Evolutionary conservation across 371 early-diverging fungal genomes (phyloP).

Genomic region (Mucor saturninus): DNA sequence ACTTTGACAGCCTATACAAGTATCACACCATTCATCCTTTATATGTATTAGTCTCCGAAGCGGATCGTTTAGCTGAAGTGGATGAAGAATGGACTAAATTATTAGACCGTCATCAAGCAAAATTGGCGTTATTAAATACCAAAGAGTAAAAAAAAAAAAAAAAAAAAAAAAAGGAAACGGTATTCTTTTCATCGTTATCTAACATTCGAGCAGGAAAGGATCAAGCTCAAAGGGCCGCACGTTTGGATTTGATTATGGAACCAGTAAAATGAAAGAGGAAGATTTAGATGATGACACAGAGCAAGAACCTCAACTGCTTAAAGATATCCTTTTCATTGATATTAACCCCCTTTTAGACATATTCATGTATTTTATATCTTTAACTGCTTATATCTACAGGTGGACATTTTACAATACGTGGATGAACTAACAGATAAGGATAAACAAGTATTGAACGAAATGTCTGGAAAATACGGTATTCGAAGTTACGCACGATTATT

Average conservation of each 20-base stretch:
- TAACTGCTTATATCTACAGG: conserved; percentile 34
- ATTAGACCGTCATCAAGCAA: conserved; percentile 57
- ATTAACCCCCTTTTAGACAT: background rate
- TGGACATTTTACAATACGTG: conserved; percentile 52
- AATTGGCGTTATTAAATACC: conserved; percentile 43
- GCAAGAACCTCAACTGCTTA: conserved; percentile 41
- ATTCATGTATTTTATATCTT: conserved; percentile 11
- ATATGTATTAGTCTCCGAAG: conserved; percentile 37
- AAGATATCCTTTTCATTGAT: conserved; percentile 46
- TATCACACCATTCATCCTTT: background rate
- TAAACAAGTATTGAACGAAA: conserved; percentile 40
- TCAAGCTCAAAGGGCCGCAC: conserved; percentile 8
- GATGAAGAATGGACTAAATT: conserved; percentile 61
- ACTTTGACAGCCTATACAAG: background rate
- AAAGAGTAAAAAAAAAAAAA: conserved; percentile 22
- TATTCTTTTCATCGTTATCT: too few relatives aligned
- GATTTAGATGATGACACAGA: conserved; percentile 28
- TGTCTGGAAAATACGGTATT: conserved; percentile 53
- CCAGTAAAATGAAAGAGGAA: conserved; percentile 18
- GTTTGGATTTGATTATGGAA: conserved; percentile 54
- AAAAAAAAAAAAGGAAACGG: conserved; percentile 8
- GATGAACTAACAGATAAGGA: conserved; percentile 53
- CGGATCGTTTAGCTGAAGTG: conserved; percentile 49
- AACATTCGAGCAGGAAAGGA: background rate
- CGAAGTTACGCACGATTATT: conserved; percentile 48